phyloP scores from a whole-genome alignment of 2,329 filamentous ascomycete genomes.

The Coniella vitis region DNA sequence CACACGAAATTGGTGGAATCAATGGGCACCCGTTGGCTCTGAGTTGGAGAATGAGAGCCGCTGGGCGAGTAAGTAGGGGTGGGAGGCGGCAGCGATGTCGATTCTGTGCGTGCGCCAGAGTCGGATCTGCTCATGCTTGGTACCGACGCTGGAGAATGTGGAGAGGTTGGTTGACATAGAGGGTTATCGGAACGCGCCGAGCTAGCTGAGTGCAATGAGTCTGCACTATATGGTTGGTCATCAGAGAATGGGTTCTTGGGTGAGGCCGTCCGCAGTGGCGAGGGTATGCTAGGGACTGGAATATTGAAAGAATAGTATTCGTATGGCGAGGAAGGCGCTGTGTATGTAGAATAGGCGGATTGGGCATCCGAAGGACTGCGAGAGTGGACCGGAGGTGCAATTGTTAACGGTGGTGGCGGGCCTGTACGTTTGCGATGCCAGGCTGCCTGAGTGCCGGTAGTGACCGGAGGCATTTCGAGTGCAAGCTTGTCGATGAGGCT shows the following conservation, averaged over 20 bases:
- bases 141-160: slow-evolving; percentile 2
- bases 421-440: slow-evolving; percentile 33
- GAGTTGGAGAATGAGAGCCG: not conserved
- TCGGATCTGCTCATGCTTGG: slow-evolving; percentile 23
- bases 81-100: slow-evolving; percentile 18
- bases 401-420: slow-evolving; percentile 36
- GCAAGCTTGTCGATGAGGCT: slow-evolving; percentile 32
- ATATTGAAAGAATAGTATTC: slow-evolving; percentile 9
- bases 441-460: slow-evolving; percentile 38
- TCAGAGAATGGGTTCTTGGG: not conserved
- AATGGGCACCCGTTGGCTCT: slow-evolving; percentile 42
- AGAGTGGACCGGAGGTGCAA: slow-evolving; percentile 25
- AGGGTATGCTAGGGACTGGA: slow-evolving; percentile 1
- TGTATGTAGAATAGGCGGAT: slow-evolving; percentile 20
- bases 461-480: slow-evolving; percentile 39
- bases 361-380: slow-evolving; percentile 22
- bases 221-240: not conserved
- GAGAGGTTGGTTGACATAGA: slow-evolving; percentile 14
- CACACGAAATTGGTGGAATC: slow-evolving; percentile 43
- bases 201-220: slow-evolving; percentile 6
- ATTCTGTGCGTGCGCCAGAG: slow-evolving; percentile 14
- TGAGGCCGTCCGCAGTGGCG: not conserved
- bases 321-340: slow-evolving; percentile 9
- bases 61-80: slow-evolving; percentile 22
- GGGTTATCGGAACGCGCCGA: slow-evolving; percentile 20